These are phyloP conservation scores for Bocquillonia castaneifolia DNA, from an alignment of 441 rosid species.

Conservation along the genomic window DNA sequence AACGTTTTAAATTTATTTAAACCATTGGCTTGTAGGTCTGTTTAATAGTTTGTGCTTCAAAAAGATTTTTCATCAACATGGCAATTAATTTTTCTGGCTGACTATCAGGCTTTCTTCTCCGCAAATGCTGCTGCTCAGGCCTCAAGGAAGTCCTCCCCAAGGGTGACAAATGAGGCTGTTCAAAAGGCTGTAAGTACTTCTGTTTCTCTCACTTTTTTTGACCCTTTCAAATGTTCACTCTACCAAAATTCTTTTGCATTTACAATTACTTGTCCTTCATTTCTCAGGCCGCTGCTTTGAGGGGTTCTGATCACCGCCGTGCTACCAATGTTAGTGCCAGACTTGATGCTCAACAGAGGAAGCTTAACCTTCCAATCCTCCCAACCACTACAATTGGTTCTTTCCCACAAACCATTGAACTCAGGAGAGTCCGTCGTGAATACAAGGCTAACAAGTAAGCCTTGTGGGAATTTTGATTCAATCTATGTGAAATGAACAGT, in stretches of 20 bases:
- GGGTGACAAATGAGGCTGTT: constrained; percentile 86
- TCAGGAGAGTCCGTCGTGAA: constrained; percentile 93
- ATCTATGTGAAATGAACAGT: background rate
- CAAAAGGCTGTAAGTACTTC: constrained; percentile 79
- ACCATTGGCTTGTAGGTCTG: too few relatives aligned
- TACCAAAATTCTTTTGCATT: background rate
- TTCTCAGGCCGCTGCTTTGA: constrained; percentile 85
- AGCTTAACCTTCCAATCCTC: constrained; percentile 91
- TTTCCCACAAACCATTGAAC: constrained; percentile 88
- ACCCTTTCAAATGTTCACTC: constrained; percentile 2
- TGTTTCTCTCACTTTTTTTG: constrained; percentile 4
- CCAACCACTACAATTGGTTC: constrained; percentile 98
- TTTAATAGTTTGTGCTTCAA: background rate
- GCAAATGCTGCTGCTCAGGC: constrained; percentile 78
- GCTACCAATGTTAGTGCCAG: constrained; percentile 79
- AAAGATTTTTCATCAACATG: background rate
- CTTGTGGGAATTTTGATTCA: background rate
- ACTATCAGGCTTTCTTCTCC: constrained; percentile 63
- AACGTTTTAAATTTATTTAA: too few relatives aligned
- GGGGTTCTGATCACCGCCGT: constrained; percentile 86
- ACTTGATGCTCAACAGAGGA: constrained; percentile 91
- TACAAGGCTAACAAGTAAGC: constrained; percentile 95
- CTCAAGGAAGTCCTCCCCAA: constrained; percentile 85
- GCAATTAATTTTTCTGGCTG: constrained; percentile 14
- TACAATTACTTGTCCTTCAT: constrained; percentile 20